Evolutionary conservation across 108 stramenopile species (phyloP).

Genomic region (Cylindrotheca closterium): DNA sequence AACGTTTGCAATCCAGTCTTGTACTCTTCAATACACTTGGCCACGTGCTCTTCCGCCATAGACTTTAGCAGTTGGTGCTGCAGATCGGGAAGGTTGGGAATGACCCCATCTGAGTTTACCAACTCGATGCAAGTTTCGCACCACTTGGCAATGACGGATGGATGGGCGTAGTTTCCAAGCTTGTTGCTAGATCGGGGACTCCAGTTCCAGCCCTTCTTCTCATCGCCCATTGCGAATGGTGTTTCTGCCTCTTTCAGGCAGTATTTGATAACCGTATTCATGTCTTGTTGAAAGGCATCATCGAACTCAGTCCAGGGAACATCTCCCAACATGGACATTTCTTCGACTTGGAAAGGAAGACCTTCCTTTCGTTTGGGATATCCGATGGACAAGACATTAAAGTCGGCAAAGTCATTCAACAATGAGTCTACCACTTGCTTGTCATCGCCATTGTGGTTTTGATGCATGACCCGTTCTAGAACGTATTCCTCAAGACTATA

Average conservation of each 20-base stretch:
- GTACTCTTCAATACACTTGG: conserved; percentile 5
- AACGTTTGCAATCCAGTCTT: background rate
- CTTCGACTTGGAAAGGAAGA: conserved; percentile 3
- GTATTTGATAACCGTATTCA: background rate
- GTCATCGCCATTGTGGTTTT: background rate
- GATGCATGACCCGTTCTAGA: conserved; percentile 5
- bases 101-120: conserved; percentile 7
- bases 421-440: conserved; percentile 1
- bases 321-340: conserved; percentile 9
- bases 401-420: conserved; percentile 2
- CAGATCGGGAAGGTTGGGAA: conserved; percentile 14
- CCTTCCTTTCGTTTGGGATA: background rate
- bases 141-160: background rate
- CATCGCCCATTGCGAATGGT: conserved; percentile 4
- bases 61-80: conserved; percentile 7
- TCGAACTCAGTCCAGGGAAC: conserved; percentile 8
- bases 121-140: background rate
- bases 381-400: conserved; percentile 5
- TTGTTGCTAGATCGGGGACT: background rate
- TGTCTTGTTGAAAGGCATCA: conserved; percentile 11
- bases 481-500: conserved; percentile 11
- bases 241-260: background rate
- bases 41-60: conserved; percentile 3
- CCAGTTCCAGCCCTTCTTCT: background rate
- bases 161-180: background rate